phyloP scores from a whole-genome alignment of 2,329 filamentous ascomycete species.

The Neurospora crassa region DNA sequence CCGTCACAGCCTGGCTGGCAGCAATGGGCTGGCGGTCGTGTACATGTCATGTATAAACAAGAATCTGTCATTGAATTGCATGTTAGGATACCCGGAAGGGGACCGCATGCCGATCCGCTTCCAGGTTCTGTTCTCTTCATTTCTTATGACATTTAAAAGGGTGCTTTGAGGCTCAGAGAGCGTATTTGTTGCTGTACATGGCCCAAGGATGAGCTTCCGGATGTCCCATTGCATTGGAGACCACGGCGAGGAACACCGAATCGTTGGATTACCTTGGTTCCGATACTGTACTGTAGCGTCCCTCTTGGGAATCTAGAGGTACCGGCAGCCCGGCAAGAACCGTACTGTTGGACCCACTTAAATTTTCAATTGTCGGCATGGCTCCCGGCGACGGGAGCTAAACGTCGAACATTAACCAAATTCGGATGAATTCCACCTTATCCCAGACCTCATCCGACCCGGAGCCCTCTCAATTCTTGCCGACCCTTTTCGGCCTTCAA shows the following conservation, averaged over 20 bases:
- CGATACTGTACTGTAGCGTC: not conserved
- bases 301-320: not conserved
- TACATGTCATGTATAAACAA: constrained; percentile 7
- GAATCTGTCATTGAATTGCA: constrained; percentile 1
- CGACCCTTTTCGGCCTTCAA: not conserved
- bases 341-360: not conserved
- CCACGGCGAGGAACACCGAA: not conserved
- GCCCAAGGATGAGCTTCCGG: not conserved
- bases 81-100: constrained; percentile 1
- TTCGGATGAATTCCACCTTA: not conserved
- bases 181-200: not conserved
- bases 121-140: not conserved
- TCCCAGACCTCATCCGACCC: not conserved
- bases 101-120: not conserved
- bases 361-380: not conserved
- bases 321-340: not conserved
- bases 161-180: not conserved
- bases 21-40: not conserved
- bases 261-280: not conserved
- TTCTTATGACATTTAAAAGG: not conserved
- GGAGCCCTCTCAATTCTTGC: not conserved
- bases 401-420: not conserved
- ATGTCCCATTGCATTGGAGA: not conserved
- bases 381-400: not conserved
- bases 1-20: not conserved